phyloP scores from a whole-genome alignment of 108 stramenopile genomes.

The Fistulifera pelliculosa region DNA sequence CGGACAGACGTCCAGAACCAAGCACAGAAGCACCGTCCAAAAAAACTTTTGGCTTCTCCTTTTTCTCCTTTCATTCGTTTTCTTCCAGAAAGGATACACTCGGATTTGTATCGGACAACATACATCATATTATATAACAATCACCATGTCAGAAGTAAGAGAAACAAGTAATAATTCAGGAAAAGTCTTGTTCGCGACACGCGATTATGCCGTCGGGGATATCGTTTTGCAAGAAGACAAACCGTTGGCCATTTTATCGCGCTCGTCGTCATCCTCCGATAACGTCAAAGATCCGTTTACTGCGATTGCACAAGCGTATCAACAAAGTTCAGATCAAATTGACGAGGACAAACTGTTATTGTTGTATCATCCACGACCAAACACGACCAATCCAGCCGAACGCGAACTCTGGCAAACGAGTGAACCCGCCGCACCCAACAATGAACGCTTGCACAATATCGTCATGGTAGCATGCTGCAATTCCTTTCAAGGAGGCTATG shows the following conservation, averaged over 20 bases:
- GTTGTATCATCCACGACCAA: conserved; percentile 41
- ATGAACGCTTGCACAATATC: conserved; percentile 19
- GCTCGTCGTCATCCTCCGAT: conserved; percentile 12
- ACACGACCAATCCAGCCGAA: conserved; percentile 6
- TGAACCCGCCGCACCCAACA: background rate
- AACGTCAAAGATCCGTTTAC: conserved; percentile 19
- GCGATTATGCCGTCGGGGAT: conserved; percentile 48
- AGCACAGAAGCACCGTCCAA: too few relatives aligned
- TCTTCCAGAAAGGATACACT: too few relatives aligned
- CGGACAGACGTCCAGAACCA: too few relatives aligned
- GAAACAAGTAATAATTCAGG: conserved; percentile 9
- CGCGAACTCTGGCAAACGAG: conserved; percentile 3
- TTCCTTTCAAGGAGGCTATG: conserved; percentile 68
- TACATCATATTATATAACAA: too few relatives aligned
- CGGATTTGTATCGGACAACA: too few relatives aligned
- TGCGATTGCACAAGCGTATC: conserved; percentile 55
- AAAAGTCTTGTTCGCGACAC: conserved; percentile 59
- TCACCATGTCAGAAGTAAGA: conserved; percentile 60
- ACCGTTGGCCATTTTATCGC: conserved; percentile 33
- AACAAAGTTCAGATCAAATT: conserved; percentile 6
- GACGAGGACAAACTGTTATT: conserved; percentile 27
- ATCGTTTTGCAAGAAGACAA: conserved; percentile 50
- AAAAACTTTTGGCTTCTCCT: too few relatives aligned
- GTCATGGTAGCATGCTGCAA: conserved; percentile 72
- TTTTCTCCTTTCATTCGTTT: too few relatives aligned